phyloP scores from a whole-genome alignment of 2,329 filamentous ascomycete genomes.

The Coniella vitis region DNA sequence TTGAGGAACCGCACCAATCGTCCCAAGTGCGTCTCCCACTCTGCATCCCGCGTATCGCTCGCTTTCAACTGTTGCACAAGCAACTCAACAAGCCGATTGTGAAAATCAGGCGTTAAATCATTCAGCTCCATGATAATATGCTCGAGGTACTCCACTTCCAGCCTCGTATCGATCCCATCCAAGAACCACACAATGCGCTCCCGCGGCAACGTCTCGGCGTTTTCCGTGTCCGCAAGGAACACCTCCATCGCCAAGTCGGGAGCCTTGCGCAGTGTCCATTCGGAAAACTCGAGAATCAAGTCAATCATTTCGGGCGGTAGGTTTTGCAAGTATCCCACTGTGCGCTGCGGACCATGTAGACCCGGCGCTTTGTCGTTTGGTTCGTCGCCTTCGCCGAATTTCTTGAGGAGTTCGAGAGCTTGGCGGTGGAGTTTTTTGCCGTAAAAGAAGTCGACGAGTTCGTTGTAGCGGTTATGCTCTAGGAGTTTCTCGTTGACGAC shows the following conservation, averaged over 20 bases:
- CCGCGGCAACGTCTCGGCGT: constrained; percentile 82
- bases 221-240: constrained; percentile 88
- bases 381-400: constrained; percentile 62
- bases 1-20: constrained; percentile 70
- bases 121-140: constrained; percentile 85
- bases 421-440: constrained; percentile 89
- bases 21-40: constrained; percentile 52
- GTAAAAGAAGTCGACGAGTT: constrained; percentile 95
- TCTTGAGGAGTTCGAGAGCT: constrained; percentile 72
- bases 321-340: constrained; percentile 83
- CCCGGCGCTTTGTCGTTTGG: constrained; percentile 43
- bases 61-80: constrained; percentile 51
- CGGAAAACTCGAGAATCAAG: constrained; percentile 82
- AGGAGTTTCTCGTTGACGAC: constrained; percentile 91
- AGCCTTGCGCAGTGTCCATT: constrained; percentile 73
- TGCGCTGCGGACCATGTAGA: constrained; percentile 75
- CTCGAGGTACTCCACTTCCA: constrained; percentile 80
- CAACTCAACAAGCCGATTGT: constrained; percentile 74
- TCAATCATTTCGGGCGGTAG: constrained; percentile 83
- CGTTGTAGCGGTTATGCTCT: constrained; percentile 81
- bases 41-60: constrained; percentile 32
- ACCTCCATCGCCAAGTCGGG: constrained; percentile 81
- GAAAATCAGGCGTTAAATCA: constrained; percentile 78
- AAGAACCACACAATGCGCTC: constrained; percentile 71
- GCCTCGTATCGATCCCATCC: constrained; percentile 55